phyloP scores from a whole-genome alignment of 2,329 filamentous ascomycete genomes.

The Trichoderma koningiopsis region DNA sequence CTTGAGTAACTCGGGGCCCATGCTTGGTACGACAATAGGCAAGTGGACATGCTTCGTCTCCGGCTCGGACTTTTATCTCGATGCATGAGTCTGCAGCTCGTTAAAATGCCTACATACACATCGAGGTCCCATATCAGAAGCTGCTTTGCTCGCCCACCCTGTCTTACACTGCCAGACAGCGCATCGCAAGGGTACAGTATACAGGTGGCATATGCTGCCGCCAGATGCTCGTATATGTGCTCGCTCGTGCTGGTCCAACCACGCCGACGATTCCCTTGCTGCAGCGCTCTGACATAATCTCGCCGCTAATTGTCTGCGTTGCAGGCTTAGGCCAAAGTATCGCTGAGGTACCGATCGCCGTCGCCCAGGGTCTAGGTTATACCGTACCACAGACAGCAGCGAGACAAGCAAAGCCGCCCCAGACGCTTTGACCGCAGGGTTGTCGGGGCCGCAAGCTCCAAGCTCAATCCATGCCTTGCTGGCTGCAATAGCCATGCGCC shows the following conservation, averaged over 20 bases:
- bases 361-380: not conserved
- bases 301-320: not conserved
- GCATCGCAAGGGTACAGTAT: not conserved
- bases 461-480: constrained; percentile 13
- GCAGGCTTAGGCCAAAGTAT: not conserved
- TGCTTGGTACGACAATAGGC: not conserved
- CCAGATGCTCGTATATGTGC: not conserved
- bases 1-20: not conserved
- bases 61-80: constrained; percentile 18
- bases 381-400: constrained; percentile 14
- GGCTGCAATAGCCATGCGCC: constrained; percentile 17
- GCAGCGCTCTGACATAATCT: not conserved
- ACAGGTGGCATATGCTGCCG: not conserved
- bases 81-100: not conserved
- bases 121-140: not conserved
- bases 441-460: constrained; percentile 18
- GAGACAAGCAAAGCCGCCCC: constrained; percentile 21
- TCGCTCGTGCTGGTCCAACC: not conserved
- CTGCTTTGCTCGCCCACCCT: not conserved
- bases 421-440: constrained; percentile 26
- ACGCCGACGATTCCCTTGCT: not conserved
- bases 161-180: not conserved
- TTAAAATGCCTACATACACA: not conserved
- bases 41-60: not conserved
- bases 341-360: not conserved